These are phyloP conservation scores for Aspergillus brunneoviolaceus DNA, from an alignment of 2,329 filamentous ascomycete genomes.

Conservation along the genomic window DNA sequence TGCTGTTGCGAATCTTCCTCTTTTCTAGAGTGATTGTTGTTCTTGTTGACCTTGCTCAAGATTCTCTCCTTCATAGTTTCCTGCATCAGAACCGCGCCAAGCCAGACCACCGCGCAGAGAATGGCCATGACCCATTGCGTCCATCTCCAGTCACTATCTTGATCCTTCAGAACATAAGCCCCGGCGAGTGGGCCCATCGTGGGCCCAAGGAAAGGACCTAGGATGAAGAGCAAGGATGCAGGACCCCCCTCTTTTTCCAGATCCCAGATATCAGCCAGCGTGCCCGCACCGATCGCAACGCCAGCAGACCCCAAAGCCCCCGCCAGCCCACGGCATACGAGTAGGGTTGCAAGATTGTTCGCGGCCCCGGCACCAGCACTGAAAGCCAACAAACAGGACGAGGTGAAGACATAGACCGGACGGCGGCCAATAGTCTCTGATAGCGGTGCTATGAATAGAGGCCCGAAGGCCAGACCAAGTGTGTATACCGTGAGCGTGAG, in stretches of 20 bases:
- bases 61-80: not conserved
- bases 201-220: conserved; percentile 66
- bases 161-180: conserved; percentile 14
- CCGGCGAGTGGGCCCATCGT: conserved; percentile 22
- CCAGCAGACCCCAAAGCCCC: conserved; percentile 66
- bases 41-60: not conserved
- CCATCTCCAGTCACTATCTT: not conserved
- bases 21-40: too few species aligned
- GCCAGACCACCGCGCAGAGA: not conserved
- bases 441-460: conserved; percentile 36
- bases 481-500: conserved; percentile 1
- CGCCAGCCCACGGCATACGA: conserved; percentile 75
- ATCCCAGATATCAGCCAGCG: conserved; percentile 72
- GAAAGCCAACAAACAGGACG: conserved; percentile 38
- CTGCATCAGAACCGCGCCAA: not conserved
- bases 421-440: conserved; percentile 39
- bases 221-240: conserved; percentile 47
- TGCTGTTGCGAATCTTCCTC: too few species aligned
- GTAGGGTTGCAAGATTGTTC: conserved; percentile 67
- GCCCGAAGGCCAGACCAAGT: conserved; percentile 38
- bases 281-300: conserved; percentile 66
- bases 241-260: not conserved
- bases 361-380: conserved; percentile 41
- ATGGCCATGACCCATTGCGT: conserved; percentile 2
- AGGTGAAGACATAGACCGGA: conserved; percentile 35